Evolutionary conservation across 2,329 filamentous ascomycete genomes (phyloP), one percentile per base, ranked within the genome.

Genomic region (Phyllosticta paracitricarpa): DNA sequence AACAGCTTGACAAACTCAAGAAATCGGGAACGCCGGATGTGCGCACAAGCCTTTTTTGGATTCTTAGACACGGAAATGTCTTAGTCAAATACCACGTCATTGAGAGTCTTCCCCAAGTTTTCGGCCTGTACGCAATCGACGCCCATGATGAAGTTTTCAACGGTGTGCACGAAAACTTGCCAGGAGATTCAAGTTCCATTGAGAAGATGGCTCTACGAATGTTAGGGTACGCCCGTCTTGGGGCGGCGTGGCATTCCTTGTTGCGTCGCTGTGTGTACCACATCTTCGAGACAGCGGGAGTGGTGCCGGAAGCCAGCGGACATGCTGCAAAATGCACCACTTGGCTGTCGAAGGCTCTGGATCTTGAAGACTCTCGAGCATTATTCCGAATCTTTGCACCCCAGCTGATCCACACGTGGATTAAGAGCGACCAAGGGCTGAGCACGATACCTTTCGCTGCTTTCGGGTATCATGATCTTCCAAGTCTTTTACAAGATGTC

Each of bases 401-500:
- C 2, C 94, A 99, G 69, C 80, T 99, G 6, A 78, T 97, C 2
- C 96, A 90, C 70, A 96, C 91, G 0, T 99, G 92, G 93, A 82
- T 95, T 3, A 85, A 90, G 64, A 76, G 59, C 3, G 33, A 53
- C 9, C 58, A 76, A 0, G 75, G 77, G 1, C 77, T 96, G 33
- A 67, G 67, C 7, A 79, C 84, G 3, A 89, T 99, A 56, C 93
- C 94, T 0, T 96, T 84, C 69, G 78, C 81, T n/a, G 89, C 94
- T 1, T 99, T 99, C 72, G 88, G 86, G 1, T 99, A 95, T 69
- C 62, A 74, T 1, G 84, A 76, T 17, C 80, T 97, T 1, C 72
- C 79, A 19, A 85, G 89, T 4, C 81, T 99, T 58, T 73, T 97
- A 2, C 69, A 73, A 5, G 84, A 89, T 63, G 84, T 89, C 5